Conservation (phyloP, 202 grass and related monocot genomes). For the Cymbopogon flexuosus region DNA sequence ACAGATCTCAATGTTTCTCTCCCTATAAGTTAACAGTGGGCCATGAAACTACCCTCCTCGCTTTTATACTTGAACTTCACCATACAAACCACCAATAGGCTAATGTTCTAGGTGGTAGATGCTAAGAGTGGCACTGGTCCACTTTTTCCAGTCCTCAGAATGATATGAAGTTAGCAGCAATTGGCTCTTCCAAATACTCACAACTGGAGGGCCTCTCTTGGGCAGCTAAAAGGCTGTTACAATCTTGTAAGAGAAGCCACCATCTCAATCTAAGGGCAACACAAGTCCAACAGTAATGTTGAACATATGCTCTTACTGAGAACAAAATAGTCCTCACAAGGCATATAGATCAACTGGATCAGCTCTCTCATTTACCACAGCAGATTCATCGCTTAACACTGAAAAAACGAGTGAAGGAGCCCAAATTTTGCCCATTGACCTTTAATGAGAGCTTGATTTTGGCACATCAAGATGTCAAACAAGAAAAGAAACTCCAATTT, state of each 20-base stretch:
- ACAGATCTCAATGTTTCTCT: conserved; percentile 28
- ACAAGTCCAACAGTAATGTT: conserved; percentile 29
- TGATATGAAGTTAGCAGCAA: conserved; percentile 18
- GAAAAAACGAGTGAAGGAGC: conserved; percentile 26
- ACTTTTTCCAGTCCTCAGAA: conserved; percentile 20
- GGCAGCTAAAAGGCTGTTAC: conserved; percentile 25
- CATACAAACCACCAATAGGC: conserved; percentile 2
- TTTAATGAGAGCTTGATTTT: conserved; percentile 42
- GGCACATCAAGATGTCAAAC: conserved; percentile 47
- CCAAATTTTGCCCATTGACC: conserved; percentile 29
- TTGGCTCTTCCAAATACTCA: conserved; percentile 32
- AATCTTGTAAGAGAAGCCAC: conserved; percentile 22
- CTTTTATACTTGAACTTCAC: conserved; percentile 19
- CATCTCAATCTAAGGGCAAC: conserved; percentile 29
- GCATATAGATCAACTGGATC: conserved; percentile 31
- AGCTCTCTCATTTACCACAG: conserved; percentile 10
- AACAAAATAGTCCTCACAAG: conserved; percentile 30
- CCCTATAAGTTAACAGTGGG: conserved; percentile 35
- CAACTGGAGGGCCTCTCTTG: conserved; percentile 33
- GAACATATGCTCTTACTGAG: conserved; percentile 38
- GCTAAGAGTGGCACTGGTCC: conserved; percentile 24
- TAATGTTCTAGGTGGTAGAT: conserved; percentile 28
- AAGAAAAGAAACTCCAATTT: conserved; percentile 49
- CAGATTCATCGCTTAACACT: conserved; percentile 24
- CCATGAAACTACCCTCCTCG: conserved; percentile 22